phyloP scores from a whole-genome alignment of 345 rosid species.

The Eucalyptus curtisii region DNA sequence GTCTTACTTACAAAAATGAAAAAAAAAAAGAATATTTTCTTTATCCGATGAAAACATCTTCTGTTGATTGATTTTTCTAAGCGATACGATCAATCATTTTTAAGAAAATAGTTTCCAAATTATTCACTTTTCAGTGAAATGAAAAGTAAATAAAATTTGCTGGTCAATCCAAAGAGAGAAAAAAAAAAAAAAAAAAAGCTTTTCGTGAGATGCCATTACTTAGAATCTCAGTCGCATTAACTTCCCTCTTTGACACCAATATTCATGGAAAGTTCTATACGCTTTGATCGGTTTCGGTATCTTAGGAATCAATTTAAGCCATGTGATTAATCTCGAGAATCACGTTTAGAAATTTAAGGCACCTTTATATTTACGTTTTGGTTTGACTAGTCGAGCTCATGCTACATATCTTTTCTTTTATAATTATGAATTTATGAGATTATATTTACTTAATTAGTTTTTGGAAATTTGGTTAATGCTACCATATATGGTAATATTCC shows the following conservation, averaged over 20 bases:
- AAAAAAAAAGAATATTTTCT: neutral
- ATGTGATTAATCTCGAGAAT: neutral
- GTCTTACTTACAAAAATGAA: neutral
- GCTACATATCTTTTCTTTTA: neutral
- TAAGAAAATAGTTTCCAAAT: neutral
- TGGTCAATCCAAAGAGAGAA: neutral
- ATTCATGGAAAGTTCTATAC: neutral
- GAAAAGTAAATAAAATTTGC: no score
- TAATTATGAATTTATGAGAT: neutral
- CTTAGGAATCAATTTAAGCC: neutral
- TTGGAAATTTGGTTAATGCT: neutral
- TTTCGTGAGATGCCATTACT: neutral
- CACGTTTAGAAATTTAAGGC: neutral
- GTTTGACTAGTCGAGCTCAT: neutral
- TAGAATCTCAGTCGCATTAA: neutral
- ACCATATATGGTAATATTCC: neutral
- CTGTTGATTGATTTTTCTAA: neutral
- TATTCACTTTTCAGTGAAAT: neutral
- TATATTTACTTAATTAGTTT: neutral
- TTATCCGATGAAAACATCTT: neutral
- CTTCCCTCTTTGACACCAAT: neutral
- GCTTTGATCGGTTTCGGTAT: neutral
- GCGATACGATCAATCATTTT: neutral
- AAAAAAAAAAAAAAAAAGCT: rapidly evolving
- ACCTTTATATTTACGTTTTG: neutral